A percentile compares a stretch with the other conserved stretches of the same genome.
These are phyloP conservation scores for Fraxinus nigra DNA, from an alignment of 305 asterid genomes.

Conservation along the genomic window DNA sequence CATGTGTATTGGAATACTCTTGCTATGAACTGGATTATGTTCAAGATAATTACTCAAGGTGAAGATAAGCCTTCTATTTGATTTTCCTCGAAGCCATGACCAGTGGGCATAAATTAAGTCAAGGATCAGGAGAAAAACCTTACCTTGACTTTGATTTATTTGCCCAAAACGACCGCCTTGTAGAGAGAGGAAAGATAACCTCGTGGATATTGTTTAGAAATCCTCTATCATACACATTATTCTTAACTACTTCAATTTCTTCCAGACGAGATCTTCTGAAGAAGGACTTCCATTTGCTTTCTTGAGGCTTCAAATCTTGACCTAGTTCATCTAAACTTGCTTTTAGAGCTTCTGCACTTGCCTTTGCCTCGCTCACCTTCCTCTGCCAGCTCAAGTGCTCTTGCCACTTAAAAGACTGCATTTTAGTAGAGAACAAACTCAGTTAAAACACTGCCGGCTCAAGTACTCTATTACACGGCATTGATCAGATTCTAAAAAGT, in stretches of 20 bases:
- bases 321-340: conserved; percentile 61
- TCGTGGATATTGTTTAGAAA: conserved; percentile 52
- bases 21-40: background rate
- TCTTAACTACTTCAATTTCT: conserved; percentile 57
- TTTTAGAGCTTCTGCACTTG: conserved; percentile 77
- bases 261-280: conserved; percentile 72
- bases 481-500: background rate
- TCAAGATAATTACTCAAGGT: background rate
- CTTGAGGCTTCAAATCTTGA: conserved; percentile 49
- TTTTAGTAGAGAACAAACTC: conserved; percentile 10
- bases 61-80: conserved; percentile 11
- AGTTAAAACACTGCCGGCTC: background rate
- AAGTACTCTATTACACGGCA: background rate
- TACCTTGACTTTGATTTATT: conserved; percentile 66
- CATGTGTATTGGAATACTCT: background rate
- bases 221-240: conserved; percentile 73
- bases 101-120: conserved; percentile 12
- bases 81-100: conserved; percentile 7
- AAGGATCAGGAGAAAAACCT: conserved; percentile 17
- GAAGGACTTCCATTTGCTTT: conserved; percentile 75
- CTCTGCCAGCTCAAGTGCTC: conserved; percentile 78
- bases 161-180: conserved; percentile 52
- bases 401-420: conserved; percentile 91
- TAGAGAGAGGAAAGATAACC: conserved; percentile 66
- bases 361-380: conserved; percentile 81